Evolutionary conservation across 2,329 filamentous ascomycete genomes (phyloP).

Genomic region (Pseudogymnoascus sp.): DNA sequence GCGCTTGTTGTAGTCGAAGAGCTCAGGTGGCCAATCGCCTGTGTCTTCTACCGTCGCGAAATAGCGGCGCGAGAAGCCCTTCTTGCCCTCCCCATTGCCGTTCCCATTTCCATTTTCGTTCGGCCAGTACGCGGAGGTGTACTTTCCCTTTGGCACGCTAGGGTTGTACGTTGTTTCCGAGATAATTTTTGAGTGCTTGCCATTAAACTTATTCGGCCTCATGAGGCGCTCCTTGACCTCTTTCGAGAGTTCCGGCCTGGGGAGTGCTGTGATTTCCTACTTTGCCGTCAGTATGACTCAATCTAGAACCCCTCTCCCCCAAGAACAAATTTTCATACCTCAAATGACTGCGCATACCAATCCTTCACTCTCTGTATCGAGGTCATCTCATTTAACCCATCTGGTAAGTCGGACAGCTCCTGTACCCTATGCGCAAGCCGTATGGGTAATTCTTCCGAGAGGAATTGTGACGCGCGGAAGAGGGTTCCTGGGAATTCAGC

Average conservation of each 20-base stretch:
- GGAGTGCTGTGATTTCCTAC: slow-evolving; percentile 84
- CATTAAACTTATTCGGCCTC: slow-evolving; percentile 48
- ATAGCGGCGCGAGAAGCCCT: slow-evolving; percentile 60
- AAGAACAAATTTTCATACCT: slow-evolving; percentile 50
- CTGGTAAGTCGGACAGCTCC: slow-evolving; percentile 83
- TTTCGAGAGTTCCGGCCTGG: slow-evolving; percentile 64
- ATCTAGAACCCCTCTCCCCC: background rate
- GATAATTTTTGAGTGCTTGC: slow-evolving; percentile 57
- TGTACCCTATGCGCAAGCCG: slow-evolving; percentile 92
- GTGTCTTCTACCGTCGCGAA: slow-evolving; percentile 87
- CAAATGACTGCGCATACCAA: slow-evolving; percentile 99
- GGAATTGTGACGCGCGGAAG: slow-evolving; percentile 95
- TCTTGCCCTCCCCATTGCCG: slow-evolving; percentile 41
- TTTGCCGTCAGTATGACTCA: slow-evolving; percentile 16
- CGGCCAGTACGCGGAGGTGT: slow-evolving; percentile 49
- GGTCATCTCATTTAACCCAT: slow-evolving; percentile 96
- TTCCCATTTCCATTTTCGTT: slow-evolving; percentile 41
- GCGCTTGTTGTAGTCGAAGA: slow-evolving; percentile 86
- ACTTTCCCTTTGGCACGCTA: slow-evolving; percentile 77
- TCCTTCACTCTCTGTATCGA: slow-evolving; percentile 92
- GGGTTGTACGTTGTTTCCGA: slow-evolving; percentile 84
- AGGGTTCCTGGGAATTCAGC: slow-evolving; percentile 60
- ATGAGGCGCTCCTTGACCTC: slow-evolving; percentile 75
- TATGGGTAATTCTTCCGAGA: slow-evolving; percentile 96
- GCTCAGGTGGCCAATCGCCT: slow-evolving; percentile 84